phyloP scores from a whole-genome alignment of 2,329 filamentous ascomycete species.

The Aciculosporium take region DNA sequence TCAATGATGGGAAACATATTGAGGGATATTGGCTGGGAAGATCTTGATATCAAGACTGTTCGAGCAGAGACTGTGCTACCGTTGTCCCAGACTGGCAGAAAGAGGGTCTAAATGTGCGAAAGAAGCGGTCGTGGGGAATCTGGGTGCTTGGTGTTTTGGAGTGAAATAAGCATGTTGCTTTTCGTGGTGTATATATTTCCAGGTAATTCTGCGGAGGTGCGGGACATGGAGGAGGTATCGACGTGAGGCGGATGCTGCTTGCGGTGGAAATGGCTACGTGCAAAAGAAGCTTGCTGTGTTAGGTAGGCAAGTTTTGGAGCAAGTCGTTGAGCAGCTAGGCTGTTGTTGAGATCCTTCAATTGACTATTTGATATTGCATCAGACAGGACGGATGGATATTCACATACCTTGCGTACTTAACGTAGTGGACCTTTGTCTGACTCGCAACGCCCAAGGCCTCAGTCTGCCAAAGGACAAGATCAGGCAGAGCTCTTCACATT shows the following conservation, averaged over 20 bases:
- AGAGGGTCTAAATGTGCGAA: neutral
- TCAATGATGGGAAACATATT: conserved; percentile 53
- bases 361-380: neutral
- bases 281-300: neutral
- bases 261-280: neutral
- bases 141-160: conserved; percentile 1
- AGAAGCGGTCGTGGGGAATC: neutral
- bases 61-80: conserved; percentile 11
- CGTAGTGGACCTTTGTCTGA: too few species aligned
- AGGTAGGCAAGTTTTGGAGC: neutral
- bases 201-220: neutral
- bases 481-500: too few species aligned
- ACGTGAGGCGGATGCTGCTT: neutral
- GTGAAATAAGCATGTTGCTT: neutral
- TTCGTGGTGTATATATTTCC: neutral
- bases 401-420: too few species aligned
- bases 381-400: neutral
- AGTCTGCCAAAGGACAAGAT: too few species aligned
- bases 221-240: neutral
- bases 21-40: conserved; percentile 53
- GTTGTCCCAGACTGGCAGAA: conserved; percentile 3
- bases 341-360: neutral
- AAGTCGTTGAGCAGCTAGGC: neutral
- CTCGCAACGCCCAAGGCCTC: too few species aligned
- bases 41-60: conserved; percentile 31